Base-by-base conservation (phyloP, 345 rosid species). In the Gossypium rotundifolium region DNA sequence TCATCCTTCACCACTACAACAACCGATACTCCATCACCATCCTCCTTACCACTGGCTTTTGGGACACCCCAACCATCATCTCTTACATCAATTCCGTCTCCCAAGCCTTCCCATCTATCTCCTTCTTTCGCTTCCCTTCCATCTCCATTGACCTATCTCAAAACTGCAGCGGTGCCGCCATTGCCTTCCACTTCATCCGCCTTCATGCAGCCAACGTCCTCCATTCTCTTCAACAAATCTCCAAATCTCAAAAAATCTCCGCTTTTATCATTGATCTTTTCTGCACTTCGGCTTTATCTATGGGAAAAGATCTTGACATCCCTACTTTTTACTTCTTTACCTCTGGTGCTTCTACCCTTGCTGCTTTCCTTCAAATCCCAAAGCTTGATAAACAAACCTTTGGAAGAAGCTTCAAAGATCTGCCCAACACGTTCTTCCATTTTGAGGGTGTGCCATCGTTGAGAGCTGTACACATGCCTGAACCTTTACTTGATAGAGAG, bases 221-320 rank as follows among this genome's bases (percentile, higher is more conserved):
- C 68, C 59, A 44, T 7, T 33, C 80, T 44, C 81, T 86, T 7
- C 9, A 33, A 0, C 1, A 46, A 27, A 80, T 82, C 40, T 75
- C 83, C 49, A 22, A 76, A 6, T 1, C 22, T 38, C 18, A 70
- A 12, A 61, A 46, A 5, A 45, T 83, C 51, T 70, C 67, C 33
- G 89, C 87, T 38, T 52, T 86, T n/a, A 52, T 83, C 12, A 58
- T 79, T 11, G 85, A 85, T 6, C 11, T 82, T 69, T 83, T 83
- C 61, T 78, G 81, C 78, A 67, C 61, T 9, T 49, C 80, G 0
- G 73, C 80, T 8, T 51, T 81, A 11, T 45, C 71, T 3, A 68
- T 82, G 17, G 71, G 80, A 4, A 70, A 77, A 0, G 20, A 22
- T 2, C 85, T 85, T 49, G 40, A 65, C 7, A 60, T 80, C 55